Conservation (phyloP, 257 asterid species). For the Oldenlandia corymbosa region DNA sequence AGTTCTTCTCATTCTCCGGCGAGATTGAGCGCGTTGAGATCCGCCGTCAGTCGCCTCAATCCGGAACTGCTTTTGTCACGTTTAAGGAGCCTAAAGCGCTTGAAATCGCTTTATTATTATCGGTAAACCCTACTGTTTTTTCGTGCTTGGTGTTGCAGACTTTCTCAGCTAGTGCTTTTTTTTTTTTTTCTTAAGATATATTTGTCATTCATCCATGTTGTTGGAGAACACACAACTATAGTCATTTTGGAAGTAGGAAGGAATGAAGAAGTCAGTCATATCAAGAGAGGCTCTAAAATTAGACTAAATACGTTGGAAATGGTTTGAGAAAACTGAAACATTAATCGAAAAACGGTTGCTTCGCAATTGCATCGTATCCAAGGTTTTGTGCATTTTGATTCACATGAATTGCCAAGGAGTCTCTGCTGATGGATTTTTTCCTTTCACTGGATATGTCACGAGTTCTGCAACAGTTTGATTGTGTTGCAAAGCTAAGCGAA, state of each 20-base stretch:
- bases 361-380: not conserved
- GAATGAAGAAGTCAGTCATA: not conserved
- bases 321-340: not conserved
- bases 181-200: not conserved
- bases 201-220: not conserved
- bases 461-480: too few species aligned
- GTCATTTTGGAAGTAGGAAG: not conserved
- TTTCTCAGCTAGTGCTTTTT: not conserved
- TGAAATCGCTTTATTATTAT: slow-evolving; percentile 82
- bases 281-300: not conserved
- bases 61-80: slow-evolving; percentile 74
- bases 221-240: too few species aligned
- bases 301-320: not conserved
- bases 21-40: slow-evolving; percentile 82
- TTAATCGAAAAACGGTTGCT: not conserved
- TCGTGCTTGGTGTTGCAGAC: not conserved
- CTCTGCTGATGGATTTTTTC: too few species aligned
- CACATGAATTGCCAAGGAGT: too few species aligned
- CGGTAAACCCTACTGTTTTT: slow-evolving; percentile 38
- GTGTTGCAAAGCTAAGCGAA: too few species aligned
- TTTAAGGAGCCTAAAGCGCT: slow-evolving; percentile 87
- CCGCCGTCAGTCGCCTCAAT: slow-evolving; percentile 56
- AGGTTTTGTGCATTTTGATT: not conserved
- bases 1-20: slow-evolving; percentile 95
- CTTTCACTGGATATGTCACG: too few species aligned